Evolutionary conservation across 352 stramenopile species (phyloP), one percentile per base, ranked within the genome.

Genomic region (Phytophthora boehmeriae): DNA sequence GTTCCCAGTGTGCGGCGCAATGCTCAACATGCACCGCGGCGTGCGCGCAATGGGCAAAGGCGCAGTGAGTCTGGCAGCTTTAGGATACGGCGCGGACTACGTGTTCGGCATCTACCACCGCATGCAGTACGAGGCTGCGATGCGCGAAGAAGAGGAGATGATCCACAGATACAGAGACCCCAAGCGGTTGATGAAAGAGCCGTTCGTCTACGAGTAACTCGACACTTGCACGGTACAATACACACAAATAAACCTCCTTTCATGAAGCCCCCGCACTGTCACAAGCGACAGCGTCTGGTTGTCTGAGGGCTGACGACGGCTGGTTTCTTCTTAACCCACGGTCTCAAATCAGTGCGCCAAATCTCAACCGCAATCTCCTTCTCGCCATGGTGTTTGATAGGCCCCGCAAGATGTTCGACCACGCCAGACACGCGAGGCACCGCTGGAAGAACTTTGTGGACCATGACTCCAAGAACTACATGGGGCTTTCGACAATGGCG

Each of bases 81-180:
- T 89, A 8, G 73, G 76, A 6, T 73, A 73, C 20, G 65, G 66
- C 14, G 66, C 67, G 5, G 79, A 89, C 59, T 70, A 73, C 44
- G 59, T 68, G 4, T 68, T 71, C 20, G 36, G 43, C 20, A 41
- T 62, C 30, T 76, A 73, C 46, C 68, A 76, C 46, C 63, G 58
- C 20, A 47, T 60, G 32, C 52, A 76, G 41, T 66, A 59, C n/a
- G 62, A 75, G 42, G 67, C 68, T 9, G 62, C 60, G 22, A 11
- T 59, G 19, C 55, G 47, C 4, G 45, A 68, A 17, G 32, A 66
- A 25, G 48, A 71, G 68, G 39, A 42, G 56, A 36, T 30, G 36
- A 13, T 43, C 35, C 66, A 28, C 23, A 41, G 49, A 34, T 54
- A 54, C 20, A 41, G 59, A 43, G 10, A 22, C 0, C 41, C 53